Evolutionary conservation across 257 asterid genomes (phyloP).

Genomic region (Thymus quinquecostatus): DNA sequence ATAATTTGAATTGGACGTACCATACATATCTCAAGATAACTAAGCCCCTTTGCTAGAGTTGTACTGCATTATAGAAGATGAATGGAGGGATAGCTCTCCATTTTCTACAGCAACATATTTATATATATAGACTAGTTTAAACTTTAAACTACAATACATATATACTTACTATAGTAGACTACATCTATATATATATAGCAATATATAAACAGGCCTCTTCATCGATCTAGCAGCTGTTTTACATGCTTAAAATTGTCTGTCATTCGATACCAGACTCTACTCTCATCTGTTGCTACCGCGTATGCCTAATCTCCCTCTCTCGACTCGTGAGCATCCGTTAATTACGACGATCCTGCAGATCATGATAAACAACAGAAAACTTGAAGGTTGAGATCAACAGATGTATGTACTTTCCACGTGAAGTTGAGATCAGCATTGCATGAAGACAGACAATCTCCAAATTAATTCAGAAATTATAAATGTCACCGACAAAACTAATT

Average conservation of each 20-base stretch:
- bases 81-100: slow-evolving; percentile 11
- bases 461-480: neutral
- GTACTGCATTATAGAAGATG: neutral
- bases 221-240: slow-evolving; percentile 16
- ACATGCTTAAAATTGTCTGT: slow-evolving; percentile 20
- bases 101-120: slow-evolving; percentile 8
- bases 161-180: slow-evolving; percentile 12
- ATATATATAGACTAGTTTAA: neutral
- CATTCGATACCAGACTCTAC: slow-evolving; percentile 24
- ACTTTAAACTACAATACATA: neutral
- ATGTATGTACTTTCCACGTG: neutral
- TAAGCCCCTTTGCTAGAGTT: neutral
- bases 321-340: neutral
- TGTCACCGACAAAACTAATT: slow-evolving; percentile 1
- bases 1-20: neutral
- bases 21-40: neutral
- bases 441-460: no score
- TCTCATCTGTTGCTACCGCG: slow-evolving; percentile 18
- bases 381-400: neutral
- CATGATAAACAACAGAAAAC: neutral
- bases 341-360: slow-evolving; percentile 28
- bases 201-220: neutral
- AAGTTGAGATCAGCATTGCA: neutral
- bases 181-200: neutral
- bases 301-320: slow-evolving; percentile 8